A percentile compares a stretch with the other conserved stretches of the same genome.
Evolutionary conservation across 768 basidiomycete species (phyloP).

Genomic region (Suillus placidus): DNA sequence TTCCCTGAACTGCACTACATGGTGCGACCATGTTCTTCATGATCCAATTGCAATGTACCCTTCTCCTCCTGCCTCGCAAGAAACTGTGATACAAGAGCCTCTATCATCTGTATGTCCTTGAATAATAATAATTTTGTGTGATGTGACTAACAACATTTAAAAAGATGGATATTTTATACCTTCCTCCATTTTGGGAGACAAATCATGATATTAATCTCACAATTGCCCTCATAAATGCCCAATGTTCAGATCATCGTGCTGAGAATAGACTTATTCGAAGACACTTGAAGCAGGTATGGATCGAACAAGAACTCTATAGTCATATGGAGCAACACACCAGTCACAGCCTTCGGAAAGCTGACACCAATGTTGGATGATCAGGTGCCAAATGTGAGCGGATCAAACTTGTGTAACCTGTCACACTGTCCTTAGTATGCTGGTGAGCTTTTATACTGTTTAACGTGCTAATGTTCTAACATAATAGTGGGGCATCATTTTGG

Average conservation of each 20-base stretch:
- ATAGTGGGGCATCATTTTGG: neutral
- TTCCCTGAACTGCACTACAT: too few relatives aligned
- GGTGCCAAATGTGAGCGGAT: too few relatives aligned
- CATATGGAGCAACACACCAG: neutral
- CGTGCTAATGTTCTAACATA: too few relatives aligned
- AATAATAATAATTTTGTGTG: neutral
- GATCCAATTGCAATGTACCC: too few relatives aligned
- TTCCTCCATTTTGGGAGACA: conserved; percentile 1
- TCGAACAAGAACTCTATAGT: conserved; percentile 12
- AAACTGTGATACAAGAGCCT: too few relatives aligned
- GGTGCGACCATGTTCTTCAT: too few relatives aligned
- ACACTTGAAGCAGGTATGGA: conserved; percentile 5
- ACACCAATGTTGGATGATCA: conserved; percentile 6
- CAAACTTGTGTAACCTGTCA: too few relatives aligned
- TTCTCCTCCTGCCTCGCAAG: too few relatives aligned
- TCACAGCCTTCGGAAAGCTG: conserved; percentile 7
- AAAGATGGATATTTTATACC: neutral
- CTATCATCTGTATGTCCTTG: too few relatives aligned
- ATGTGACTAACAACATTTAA: neutral
- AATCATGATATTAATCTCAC: neutral
- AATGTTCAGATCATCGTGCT: neutral
- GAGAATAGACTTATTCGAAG: neutral
- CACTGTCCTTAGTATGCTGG: too few relatives aligned
- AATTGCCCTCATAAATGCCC: neutral
- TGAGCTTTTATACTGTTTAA: too few relatives aligned